Conservation (phyloP, 164 flowering plant genomes). For the Litsea cubeba region DNA sequence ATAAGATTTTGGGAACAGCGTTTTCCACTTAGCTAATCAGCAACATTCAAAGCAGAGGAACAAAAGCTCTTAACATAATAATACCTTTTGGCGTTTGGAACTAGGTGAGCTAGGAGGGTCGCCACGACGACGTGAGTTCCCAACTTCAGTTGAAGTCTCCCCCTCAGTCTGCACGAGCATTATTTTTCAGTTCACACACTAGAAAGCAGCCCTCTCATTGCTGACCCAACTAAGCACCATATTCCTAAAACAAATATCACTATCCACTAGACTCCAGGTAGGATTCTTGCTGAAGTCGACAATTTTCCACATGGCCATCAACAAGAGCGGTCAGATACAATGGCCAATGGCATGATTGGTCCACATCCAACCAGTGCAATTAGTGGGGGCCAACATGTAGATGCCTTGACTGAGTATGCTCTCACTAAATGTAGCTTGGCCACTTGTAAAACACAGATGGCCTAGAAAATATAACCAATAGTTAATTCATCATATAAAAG, state of each 20-base stretch:
- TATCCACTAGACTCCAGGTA: background rate
- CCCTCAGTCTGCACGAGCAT: constrained; percentile 22
- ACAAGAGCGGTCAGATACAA: background rate
- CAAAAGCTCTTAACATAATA: background rate
- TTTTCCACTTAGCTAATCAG: background rate
- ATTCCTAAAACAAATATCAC: background rate
- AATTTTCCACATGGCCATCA: background rate
- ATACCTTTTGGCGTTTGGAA: constrained; percentile 70
- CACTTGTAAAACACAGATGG: too few relatives aligned
- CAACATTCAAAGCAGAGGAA: background rate
- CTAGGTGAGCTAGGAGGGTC: constrained; percentile 32
- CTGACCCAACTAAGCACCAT: too few relatives aligned
- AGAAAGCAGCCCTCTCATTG: background rate
- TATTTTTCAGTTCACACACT: background rate
- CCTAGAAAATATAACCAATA: too few relatives aligned
- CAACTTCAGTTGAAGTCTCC: constrained; percentile 20
- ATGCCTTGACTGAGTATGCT: too few relatives aligned
- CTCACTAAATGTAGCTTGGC: too few relatives aligned
- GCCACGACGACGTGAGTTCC: constrained; percentile 22
- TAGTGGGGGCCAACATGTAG: too few relatives aligned
- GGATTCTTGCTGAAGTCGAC: background rate
- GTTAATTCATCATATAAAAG: too few relatives aligned
- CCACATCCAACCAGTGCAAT: too few relatives aligned
- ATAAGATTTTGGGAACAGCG: background rate
- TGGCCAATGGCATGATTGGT: too few relatives aligned